Evolutionary conservation across 2,329 filamentous ascomycete species (phyloP).

Genomic region (Fusarium xyrophilum): DNA sequence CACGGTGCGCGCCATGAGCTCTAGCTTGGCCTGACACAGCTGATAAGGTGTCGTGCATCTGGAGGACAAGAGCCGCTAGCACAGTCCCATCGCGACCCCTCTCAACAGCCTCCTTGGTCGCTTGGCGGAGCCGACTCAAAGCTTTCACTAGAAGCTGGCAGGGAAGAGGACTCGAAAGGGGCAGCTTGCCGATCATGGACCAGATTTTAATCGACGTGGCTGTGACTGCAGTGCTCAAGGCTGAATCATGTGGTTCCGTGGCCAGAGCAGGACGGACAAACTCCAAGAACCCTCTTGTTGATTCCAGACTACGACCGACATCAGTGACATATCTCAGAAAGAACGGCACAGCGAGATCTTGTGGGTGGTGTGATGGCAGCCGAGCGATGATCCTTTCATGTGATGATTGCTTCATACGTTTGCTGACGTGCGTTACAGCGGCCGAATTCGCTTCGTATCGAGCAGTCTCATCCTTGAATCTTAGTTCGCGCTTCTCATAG

Average conservation of each 20-base stretch:
- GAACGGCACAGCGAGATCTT: conserved; percentile 16
- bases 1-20: conserved; percentile 9
- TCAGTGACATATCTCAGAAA: conserved; percentile 26
- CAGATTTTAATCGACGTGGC: conserved; percentile 10
- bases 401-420: background rate
- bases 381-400: background rate
- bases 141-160: conserved; percentile 2
- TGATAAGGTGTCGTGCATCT: conserved; percentile 17
- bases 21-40: background rate
- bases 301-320: conserved; percentile 20
- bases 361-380: background rate
- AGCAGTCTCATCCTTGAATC: conserved; percentile 19
- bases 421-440: background rate
- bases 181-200: background rate
- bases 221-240: conserved; percentile 2
- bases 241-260: background rate
- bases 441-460: background rate
- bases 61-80: conserved; percentile 14
- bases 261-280: conserved; percentile 16
- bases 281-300: conserved; percentile 24
- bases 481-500: conserved; percentile 3
- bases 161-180: fast-evolving
- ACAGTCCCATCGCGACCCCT: conserved; percentile 4
- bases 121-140: background rate
- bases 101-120: background rate